Evolutionary conservation across 768 basidiomycete species (phyloP).

Genomic region (Pisolithus sp.): DNA sequence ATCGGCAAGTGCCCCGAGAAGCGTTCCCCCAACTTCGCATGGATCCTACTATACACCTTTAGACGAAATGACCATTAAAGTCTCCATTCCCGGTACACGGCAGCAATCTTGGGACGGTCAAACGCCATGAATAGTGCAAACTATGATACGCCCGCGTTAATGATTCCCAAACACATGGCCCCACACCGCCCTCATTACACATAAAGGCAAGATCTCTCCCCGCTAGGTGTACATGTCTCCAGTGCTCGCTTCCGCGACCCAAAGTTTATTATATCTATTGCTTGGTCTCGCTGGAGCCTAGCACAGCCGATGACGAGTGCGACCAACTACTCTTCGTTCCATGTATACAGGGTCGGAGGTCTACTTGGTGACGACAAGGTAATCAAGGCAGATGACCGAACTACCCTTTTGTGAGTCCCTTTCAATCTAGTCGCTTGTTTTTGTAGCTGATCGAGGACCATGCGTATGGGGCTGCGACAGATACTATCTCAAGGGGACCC

Average conservation of each 20-base stretch:
- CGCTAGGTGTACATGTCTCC: background rate
- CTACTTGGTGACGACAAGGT: constrained; percentile 20
- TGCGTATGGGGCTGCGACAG: constrained; percentile 5
- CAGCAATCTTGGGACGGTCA: background rate
- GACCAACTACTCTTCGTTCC: constrained; percentile 12
- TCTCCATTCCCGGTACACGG: background rate
- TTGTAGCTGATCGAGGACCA: background rate
- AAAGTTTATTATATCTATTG: background rate
- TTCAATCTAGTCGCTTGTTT: background rate
- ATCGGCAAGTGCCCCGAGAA: too few species aligned
- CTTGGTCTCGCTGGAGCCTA: background rate
- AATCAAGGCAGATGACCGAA: constrained; percentile 21
- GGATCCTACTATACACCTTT: too few species aligned
- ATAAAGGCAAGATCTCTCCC: constrained; percentile 2
- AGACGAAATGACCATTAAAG: background rate
- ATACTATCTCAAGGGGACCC: constrained; percentile 19
- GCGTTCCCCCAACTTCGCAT: too few species aligned
- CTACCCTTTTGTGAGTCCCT: constrained; percentile 13
- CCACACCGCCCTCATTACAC: constrained; percentile 1
- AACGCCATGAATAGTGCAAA: background rate
- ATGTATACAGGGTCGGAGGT: constrained; percentile 21
- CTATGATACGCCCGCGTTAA: background rate
- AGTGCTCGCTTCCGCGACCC: background rate
- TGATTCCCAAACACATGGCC: background rate
- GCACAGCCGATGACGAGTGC: constrained; percentile 1